Conservation (phyloP, 371 early-diverging fungal species). For the Chytridium lagenaria region DNA sequence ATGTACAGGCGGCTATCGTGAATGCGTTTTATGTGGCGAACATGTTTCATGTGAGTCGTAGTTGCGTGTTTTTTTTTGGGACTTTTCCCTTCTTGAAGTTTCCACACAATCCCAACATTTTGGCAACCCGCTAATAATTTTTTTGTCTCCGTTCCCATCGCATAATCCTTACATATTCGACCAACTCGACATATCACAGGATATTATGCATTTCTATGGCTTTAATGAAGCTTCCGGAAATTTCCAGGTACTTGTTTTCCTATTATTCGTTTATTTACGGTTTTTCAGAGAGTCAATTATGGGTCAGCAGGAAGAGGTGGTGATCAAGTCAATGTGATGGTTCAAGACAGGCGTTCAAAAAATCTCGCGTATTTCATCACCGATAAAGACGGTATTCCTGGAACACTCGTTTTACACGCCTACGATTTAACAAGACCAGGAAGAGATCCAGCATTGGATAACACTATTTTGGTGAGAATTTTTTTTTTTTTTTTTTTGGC, state of each 20-base stretch:
- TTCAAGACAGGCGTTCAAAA: slow-evolving; percentile 35
- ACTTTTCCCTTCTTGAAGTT: not conserved
- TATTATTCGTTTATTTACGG: not conserved
- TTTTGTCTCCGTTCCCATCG: too few relatives aligned
- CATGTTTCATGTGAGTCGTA: not conserved
- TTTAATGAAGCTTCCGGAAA: slow-evolving; percentile 56
- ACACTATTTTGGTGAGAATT: slow-evolving; percentile 38
- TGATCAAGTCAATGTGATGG: slow-evolving; percentile 74
- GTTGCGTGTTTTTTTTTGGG: not conserved
- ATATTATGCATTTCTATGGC: slow-evolving; percentile 50
- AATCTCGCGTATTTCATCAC: slow-evolving; percentile 52
- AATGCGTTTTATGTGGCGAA: slow-evolving; percentile 22
- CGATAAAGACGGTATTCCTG: slow-evolving; percentile 44
- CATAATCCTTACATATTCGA: too few relatives aligned
- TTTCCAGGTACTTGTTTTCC: slow-evolving; percentile 43
- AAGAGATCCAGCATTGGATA: slow-evolving; percentile 52
- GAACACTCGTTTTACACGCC: slow-evolving; percentile 43
- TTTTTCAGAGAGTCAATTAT: slow-evolving; percentile 36
- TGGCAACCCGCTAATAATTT: too few relatives aligned
- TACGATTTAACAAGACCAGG: slow-evolving; percentile 19
- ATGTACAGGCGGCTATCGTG: slow-evolving; percentile 4
- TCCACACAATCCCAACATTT: too few relatives aligned
- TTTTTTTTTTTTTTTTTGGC: not conserved
- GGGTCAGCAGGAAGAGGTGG: slow-evolving; percentile 51
- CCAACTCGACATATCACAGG: too few relatives aligned